phyloP scores from a whole-genome alignment of 2,329 filamentous ascomycete genomes.

The Trichoderma cornu-damae region DNA sequence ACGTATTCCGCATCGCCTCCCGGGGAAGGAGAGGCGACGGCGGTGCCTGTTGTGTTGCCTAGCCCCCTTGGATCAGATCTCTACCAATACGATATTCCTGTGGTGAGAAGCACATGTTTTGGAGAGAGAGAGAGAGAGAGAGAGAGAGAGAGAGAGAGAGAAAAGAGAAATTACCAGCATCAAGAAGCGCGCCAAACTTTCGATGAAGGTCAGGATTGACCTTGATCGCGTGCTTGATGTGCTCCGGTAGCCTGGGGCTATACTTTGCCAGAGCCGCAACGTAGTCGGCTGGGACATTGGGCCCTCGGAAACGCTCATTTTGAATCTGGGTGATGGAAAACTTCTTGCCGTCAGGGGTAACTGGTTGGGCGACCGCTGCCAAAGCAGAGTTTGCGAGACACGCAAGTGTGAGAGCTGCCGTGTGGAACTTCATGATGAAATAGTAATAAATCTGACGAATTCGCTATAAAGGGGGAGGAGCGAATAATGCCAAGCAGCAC shows the following conservation, averaged over 20 bases:
- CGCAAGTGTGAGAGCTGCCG: background rate
- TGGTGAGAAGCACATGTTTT: background rate
- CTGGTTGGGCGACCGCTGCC: conserved; percentile 7
- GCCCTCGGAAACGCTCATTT: conserved; percentile 33
- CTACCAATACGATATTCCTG: too few relatives aligned
- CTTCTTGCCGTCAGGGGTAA: background rate
- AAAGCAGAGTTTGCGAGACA: conserved; percentile 6
- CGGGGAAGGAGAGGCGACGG: conserved; percentile 27
- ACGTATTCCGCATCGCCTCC: conserved; percentile 53
- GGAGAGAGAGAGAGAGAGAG: background rate
- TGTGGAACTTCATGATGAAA: conserved; percentile 18
- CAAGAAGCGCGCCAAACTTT: conserved; percentile 22
- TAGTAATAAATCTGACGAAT: background rate
- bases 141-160: background rate
- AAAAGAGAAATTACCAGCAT: conserved; percentile 18
- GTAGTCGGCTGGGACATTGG: conserved; percentile 30
- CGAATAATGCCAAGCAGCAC: background rate
- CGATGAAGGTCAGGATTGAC: conserved; percentile 24
- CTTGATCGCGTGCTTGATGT: conserved; percentile 26
- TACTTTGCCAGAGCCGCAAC: conserved; percentile 37
- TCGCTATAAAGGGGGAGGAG: background rate
- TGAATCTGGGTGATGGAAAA: conserved; percentile 32
- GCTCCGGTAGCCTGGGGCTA: conserved; percentile 28
- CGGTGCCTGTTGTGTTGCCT: conserved; percentile 24
- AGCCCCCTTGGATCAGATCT: conserved; percentile 1